phyloP scores from a whole-genome alignment of 2,329 filamentous ascomycete species.

The Calonectria pauciramosa region DNA sequence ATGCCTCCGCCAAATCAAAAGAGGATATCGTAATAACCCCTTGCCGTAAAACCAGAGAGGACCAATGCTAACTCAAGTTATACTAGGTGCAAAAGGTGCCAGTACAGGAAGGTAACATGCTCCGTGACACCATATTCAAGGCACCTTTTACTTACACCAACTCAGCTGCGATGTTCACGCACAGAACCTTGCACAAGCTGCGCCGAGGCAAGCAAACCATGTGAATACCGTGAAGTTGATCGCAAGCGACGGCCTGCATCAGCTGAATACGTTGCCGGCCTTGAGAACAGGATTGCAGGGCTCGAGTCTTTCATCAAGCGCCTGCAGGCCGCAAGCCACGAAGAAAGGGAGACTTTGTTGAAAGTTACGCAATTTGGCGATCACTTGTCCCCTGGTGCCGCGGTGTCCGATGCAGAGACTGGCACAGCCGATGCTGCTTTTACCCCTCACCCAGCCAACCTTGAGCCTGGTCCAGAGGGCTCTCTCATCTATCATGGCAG shows the following conservation, averaged over 20 bases:
- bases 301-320: conserved; percentile 31
- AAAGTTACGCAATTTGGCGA: conserved; percentile 12
- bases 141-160: background rate
- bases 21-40: background rate
- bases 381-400: background rate
- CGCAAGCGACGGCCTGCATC: conserved; percentile 30
- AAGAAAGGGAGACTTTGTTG: conserved; percentile 17
- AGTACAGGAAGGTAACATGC: conserved; percentile 23
- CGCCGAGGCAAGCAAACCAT: conserved; percentile 1
- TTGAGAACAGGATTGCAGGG: conserved; percentile 37
- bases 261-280: conserved; percentile 37
- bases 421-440: background rate
- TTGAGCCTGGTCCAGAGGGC: conserved; percentile 23
- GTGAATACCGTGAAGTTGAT: conserved; percentile 26
- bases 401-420: background rate
- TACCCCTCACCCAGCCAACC: conserved; percentile 14
- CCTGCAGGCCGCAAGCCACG: conserved; percentile 13
- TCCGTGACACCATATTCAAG: background rate
- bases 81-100: conserved; percentile 26
- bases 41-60: background rate
- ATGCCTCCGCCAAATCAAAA: background rate
- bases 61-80: background rate
- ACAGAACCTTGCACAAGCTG: conserved; percentile 29
- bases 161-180: conserved; percentile 24
- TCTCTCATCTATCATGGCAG: conserved; percentile 36